A percentile compares a stretch with the other conserved stretches of the same genome.
Conservation (phyloP, 768 basidiomycete genomes). For the Pleurotus djamor region DNA sequence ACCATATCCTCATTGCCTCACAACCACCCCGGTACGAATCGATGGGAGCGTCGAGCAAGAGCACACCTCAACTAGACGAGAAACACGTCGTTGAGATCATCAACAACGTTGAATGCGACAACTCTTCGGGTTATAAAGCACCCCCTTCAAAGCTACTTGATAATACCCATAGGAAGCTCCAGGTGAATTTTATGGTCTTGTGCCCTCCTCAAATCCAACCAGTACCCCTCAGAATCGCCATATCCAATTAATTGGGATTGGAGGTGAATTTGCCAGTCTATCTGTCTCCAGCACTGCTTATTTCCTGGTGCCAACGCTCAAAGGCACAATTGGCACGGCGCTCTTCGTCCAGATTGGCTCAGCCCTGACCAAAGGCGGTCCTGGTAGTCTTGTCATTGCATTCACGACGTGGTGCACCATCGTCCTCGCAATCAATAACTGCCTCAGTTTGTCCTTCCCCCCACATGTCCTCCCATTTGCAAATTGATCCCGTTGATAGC, state of each 20-base stretch:
- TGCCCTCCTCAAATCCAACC: neutral
- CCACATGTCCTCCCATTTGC: slow-evolving; percentile 20
- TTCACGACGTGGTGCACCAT: slow-evolving; percentile 49
- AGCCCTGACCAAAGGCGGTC: slow-evolving; percentile 59
- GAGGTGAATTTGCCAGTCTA: slow-evolving; percentile 26
- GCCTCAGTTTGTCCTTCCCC: slow-evolving; percentile 28
- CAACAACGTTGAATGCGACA: neutral
- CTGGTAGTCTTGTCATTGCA: slow-evolving; percentile 50
- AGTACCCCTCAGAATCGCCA: slow-evolving; percentile 36
- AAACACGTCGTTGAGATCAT: neutral
- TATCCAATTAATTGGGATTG: slow-evolving; percentile 51
- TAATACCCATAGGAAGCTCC: slow-evolving; percentile 35
- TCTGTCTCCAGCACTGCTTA: slow-evolving; percentile 1
- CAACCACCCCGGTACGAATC: neutral
- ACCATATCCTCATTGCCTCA: neutral
- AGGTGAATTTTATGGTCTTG: slow-evolving; percentile 19
- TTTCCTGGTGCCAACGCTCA: neutral
- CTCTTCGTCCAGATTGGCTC: slow-evolving; percentile 74
- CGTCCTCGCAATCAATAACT: slow-evolving; percentile 47
- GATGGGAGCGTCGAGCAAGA: neutral
- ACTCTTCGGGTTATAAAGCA: neutral
- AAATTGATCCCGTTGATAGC: slow-evolving; percentile 35
- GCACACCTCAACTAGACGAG: neutral
- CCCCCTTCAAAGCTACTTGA: slow-evolving; percentile 17
- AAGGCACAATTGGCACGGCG: slow-evolving; percentile 73